Percentiles rank a stretch among this genome's conserved stretches.
Evolutionary conservation across 2,329 filamentous ascomycete genomes (phyloP).

Genomic region (Neonectria punicea): DNA sequence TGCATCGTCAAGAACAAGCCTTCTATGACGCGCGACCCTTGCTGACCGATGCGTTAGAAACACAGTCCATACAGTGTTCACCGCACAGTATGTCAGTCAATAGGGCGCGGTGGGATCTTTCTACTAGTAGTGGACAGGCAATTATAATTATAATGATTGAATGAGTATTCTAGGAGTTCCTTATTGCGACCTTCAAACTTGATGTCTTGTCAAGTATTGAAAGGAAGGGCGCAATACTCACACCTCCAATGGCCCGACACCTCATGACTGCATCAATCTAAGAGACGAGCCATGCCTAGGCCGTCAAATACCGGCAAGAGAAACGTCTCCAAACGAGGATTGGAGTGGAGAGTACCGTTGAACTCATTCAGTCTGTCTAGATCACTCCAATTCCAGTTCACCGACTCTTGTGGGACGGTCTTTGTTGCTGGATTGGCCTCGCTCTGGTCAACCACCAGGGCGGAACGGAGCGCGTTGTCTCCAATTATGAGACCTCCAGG

Average conservation of each 20-base stretch:
- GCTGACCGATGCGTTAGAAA: not conserved
- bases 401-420: not conserved
- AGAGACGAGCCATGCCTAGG: not conserved
- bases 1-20: not conserved
- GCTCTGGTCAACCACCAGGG: not conserved
- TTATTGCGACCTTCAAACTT: not conserved
- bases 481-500: conserved; percentile 2
- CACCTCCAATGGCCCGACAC: not conserved
- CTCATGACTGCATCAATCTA: not conserved
- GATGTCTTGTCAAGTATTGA: not conserved
- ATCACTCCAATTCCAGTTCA: not conserved
- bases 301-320: not conserved
- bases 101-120: not conserved
- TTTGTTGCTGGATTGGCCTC: not conserved
- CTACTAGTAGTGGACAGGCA: not conserved
- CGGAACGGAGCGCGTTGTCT: not conserved
- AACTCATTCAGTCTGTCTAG: not conserved
- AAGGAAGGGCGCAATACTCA: not conserved
- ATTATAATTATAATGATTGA: not conserved
- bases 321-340: not conserved
- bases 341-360: not conserved
- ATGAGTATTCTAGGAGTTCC: not conserved
- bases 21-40: not conserved
- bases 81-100: not conserved
- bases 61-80: conserved; percentile 2